Evolutionary conservation across 352 stramenopile species (phyloP).

Genomic region (Globisporangium sylvaticum): DNA sequence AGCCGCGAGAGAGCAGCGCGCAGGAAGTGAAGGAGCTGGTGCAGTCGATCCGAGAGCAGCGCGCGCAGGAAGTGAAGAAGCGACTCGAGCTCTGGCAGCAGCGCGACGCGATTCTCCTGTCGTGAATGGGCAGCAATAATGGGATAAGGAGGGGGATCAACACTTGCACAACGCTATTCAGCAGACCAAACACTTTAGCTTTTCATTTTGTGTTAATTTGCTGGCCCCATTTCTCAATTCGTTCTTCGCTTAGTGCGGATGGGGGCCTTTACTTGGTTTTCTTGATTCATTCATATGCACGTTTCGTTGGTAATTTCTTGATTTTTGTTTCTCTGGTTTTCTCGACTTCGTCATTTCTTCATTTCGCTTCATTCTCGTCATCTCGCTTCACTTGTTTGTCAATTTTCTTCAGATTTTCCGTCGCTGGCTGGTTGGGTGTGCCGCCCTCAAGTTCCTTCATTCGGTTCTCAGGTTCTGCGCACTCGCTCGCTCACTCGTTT

Average conservation of each 20-base stretch:
- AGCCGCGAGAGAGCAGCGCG: slow-evolving; percentile 31
- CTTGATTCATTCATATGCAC: background rate
- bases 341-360: background rate
- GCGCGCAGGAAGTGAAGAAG: slow-evolving; percentile 27
- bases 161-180: background rate
- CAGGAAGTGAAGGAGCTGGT: slow-evolving; percentile 29
- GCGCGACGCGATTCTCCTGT: slow-evolving; percentile 10
- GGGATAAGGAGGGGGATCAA: background rate
- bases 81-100: slow-evolving; percentile 28
- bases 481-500: background rate
- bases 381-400: slow-evolving; percentile 2
- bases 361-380: slow-evolving; percentile 9
- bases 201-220: slow-evolving; percentile 13
- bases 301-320: background rate
- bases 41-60: slow-evolving; percentile 32
- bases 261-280: slow-evolving; percentile 11
- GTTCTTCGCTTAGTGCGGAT: slow-evolving; percentile 6
- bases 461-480: background rate
- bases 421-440: background rate
- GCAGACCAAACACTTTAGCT: slow-evolving; percentile 15
- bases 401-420: background rate
- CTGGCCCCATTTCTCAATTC: slow-evolving; percentile 1
- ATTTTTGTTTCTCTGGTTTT: background rate
- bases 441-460: background rate
- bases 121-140: background rate